Evolutionary conservation across 495 filamentous ascomycete species (phyloP).

Genomic region (Penicillium coffeae): DNA sequence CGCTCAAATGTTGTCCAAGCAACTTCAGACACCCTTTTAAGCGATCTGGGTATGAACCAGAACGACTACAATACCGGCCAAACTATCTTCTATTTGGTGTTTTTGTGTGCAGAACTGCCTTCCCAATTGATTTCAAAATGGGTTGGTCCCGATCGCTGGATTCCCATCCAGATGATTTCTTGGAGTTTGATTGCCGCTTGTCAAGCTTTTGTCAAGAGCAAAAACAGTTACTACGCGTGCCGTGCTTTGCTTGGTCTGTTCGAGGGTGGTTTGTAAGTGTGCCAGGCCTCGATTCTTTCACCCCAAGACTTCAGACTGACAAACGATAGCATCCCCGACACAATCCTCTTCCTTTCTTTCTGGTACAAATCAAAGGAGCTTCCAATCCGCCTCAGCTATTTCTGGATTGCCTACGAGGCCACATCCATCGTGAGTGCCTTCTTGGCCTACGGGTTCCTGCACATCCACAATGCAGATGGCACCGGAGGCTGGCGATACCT

Average conservation of each 20-base stretch:
- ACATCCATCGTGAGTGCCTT: conserved; percentile 66
- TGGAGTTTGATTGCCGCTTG: conserved; percentile 70
- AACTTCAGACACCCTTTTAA: conserved; percentile 66
- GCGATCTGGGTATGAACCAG: conserved; percentile 56
- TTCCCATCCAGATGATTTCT: conserved; percentile 73
- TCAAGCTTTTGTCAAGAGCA: conserved; percentile 62
- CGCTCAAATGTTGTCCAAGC: conserved; percentile 71
- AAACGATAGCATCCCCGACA: conserved; percentile 48
- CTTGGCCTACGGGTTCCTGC: conserved; percentile 68
- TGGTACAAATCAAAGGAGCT: conserved; percentile 71
- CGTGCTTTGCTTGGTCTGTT: conserved; percentile 67
- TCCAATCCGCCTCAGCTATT: conserved; percentile 59
- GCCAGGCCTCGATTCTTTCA: conserved; percentile 24
- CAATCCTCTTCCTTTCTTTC: conserved; percentile 68
- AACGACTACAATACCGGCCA: conserved; percentile 79
- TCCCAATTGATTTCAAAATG: conserved; percentile 71
- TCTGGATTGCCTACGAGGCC: conserved; percentile 67
- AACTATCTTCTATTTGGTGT: conserved; percentile 64
- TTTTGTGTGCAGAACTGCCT: conserved; percentile 67
- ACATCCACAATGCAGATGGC: conserved; percentile 56
- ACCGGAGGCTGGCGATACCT: conserved; percentile 71
- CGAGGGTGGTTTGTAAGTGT: conserved; percentile 66
- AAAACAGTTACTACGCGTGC: conserved; percentile 58
- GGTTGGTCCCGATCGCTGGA: conserved; percentile 80
- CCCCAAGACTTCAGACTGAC: no score